Percentiles rank a stretch among this genome's conserved stretches.
Conservation (phyloP, 257 asterid genomes). For the Nicotiana tabacum region DNA sequence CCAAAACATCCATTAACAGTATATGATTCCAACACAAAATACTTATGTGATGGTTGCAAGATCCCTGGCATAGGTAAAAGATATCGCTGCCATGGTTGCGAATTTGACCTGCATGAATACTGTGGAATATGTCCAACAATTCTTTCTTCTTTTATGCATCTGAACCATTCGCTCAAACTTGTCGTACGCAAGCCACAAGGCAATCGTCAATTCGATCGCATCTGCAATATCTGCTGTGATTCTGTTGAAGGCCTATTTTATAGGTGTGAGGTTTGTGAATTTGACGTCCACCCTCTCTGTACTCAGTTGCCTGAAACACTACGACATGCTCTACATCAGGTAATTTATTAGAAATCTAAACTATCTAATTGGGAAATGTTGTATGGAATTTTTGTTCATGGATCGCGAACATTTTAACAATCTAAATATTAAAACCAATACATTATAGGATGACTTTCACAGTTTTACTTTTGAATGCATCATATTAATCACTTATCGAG, state of each 20-base stretch:
- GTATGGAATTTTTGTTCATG: no score
- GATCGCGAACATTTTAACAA: no score
- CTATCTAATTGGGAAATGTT: no score
- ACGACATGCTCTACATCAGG: slow-evolving; percentile 34
- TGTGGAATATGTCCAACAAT: slow-evolving; percentile 39
- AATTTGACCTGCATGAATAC: slow-evolving; percentile 45
- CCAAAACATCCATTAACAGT: slow-evolving; percentile 25
- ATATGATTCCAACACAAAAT: slow-evolving; percentile 7
- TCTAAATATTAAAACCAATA: no score
- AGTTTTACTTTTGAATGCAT: no score
- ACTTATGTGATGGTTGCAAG: slow-evolving; percentile 39
- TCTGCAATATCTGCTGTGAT: slow-evolving; percentile 37
- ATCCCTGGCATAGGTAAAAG: slow-evolving; percentile 33
- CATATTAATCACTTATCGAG: no score
- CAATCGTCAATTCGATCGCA: slow-evolving; percentile 5
- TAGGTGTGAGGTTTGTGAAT: slow-evolving; percentile 41
- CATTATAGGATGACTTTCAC: no score
- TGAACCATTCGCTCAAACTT: slow-evolving; percentile 16
- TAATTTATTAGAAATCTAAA: no score
- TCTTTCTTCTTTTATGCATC: slow-evolving; percentile 18
- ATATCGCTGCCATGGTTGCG: slow-evolving; percentile 34
- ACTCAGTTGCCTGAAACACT: slow-evolving; percentile 33
- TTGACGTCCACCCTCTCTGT: slow-evolving; percentile 51
- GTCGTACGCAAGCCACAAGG: slow-evolving; percentile 10
- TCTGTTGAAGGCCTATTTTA: slow-evolving; percentile 44